Evolutionary conservation across 768 basidiomycete genomes (phyloP), one percentile per base, ranked within the genome.

Genomic region (Gyrodon lividus): DNA sequence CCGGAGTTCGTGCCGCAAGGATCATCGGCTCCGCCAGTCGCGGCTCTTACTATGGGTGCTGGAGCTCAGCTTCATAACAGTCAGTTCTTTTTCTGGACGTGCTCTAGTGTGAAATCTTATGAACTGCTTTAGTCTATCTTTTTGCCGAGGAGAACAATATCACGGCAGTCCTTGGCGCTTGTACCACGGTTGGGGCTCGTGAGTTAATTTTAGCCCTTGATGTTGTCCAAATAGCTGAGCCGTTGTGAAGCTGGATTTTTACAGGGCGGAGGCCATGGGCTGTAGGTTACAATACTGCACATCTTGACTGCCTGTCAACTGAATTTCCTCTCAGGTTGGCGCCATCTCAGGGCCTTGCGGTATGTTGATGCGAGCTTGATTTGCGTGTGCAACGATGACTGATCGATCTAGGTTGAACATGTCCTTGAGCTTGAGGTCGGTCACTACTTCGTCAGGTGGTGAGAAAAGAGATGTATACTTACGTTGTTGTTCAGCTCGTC

Each of bases 211-310:
- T 5, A 4, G 14, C 33, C 4, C 14, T 26, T 30, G 22, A 16
- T n/a, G 14, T 26, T 2, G 16, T 7, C 28, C 16, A 8, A 13
- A 24, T 17, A 24, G 17, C 13, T 5, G 17, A 33, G 14, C 24
- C 20, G 4, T 31, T 6, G 13, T 14, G 14, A 22, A 35, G 79
- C 74, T 20, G 77, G 80, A 2, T 81, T 74, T 72, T 52, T 76
- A 2, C 68, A 71, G 43, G 80, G 77, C 19, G 79, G 76, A 0
- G 78, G 80, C 1, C 74, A 79, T 43, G 71, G 75, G 42, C 61
- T 68, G 35, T 62, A 14, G 35, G 48, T 37, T 3, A 3, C n/a
- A 19, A 12, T 13, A 4, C n/a, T 24, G 12, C n/a, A 30, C 24
- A 34, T 10, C 2, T 10, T 24, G 14, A 24, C 26, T 40, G 13